phyloP scores from a whole-genome alignment of 2,329 filamentous ascomycete genomes.

The Fusarium sp. region DNA sequence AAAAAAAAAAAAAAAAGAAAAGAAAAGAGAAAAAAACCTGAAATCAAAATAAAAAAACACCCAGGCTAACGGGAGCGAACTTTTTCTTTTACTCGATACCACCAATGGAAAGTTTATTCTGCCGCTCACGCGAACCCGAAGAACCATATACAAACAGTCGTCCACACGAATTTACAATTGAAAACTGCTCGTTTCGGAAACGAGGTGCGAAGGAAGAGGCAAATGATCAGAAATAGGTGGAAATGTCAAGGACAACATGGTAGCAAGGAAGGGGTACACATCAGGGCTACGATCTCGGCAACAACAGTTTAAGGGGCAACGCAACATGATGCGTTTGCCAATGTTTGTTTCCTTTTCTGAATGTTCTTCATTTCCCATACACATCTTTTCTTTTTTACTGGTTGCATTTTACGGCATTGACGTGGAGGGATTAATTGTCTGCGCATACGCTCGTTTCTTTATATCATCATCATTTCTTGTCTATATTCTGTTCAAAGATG shows the following conservation, averaged over 20 bases:
- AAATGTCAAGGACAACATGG: slow-evolving; percentile 1
- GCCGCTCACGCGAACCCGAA: slow-evolving; percentile 51
- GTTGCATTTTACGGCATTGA: slow-evolving; percentile 27
- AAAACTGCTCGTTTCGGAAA: slow-evolving; percentile 6
- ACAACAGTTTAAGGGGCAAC: slow-evolving; percentile 29
- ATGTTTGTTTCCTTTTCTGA: slow-evolving; percentile 24
- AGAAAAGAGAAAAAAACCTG: not conserved
- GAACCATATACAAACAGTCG: slow-evolving; percentile 34
- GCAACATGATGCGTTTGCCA: slow-evolving; percentile 26
- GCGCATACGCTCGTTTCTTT: slow-evolving; percentile 26
- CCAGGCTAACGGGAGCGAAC: slow-evolving; percentile 5
- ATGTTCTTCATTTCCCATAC: slow-evolving; percentile 23
- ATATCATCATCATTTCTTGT: slow-evolving; percentile 24
- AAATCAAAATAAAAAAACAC: not conserved
- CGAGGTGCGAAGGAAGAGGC: not conserved
- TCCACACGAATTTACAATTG: slow-evolving; percentile 24
- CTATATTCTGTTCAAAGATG: slow-evolving; percentile 35
- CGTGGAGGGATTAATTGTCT: slow-evolving; percentile 34
- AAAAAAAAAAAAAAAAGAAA: not conserved
- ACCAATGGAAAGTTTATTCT: slow-evolving; percentile 42
- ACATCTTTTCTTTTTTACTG: slow-evolving; percentile 15
- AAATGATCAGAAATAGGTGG: slow-evolving; percentile 7
- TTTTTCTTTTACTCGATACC: slow-evolving; percentile 40
- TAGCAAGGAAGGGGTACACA: slow-evolving; percentile 1
- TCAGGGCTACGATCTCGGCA: slow-evolving; percentile 11